Evolutionary conservation across 257 asterid species (phyloP), one percentile per base, ranked within the genome.

Genomic region (Scutellaria galericulata): DNA sequence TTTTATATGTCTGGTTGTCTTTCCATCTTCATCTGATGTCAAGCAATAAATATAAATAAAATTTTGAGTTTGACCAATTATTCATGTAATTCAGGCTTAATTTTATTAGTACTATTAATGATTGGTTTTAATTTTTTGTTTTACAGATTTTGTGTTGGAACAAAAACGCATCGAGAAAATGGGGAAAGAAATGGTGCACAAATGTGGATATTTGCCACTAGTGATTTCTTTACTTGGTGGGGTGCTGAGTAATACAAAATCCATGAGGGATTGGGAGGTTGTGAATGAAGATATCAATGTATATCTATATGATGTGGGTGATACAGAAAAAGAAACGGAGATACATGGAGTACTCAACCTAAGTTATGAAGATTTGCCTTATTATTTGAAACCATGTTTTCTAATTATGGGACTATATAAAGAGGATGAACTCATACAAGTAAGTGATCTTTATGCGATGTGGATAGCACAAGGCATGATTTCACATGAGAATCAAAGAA

Each of bases 401-500:
- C 44, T 69, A 0, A 40, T 2, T 0, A 54, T 69, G 65, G 74
- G 65, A 2, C 65, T 4, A 40, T 54, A 18, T 44, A 41, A 41
- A 22, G 74, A 69, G 44, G 45, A 15, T 13, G 4, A 68, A 41
- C 3, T 7, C 3, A 55, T 69, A 40, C 0, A 0, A 6, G 54
- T 3, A 0, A 35, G 1, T 11, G 4, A 0, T 7, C 4, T 69
- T 5, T 55, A 18, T 14, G 9, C 7, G 8, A 5, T 41, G 42
- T 69, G 74, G 74, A 69, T 54, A 18, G 64, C 74, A 20, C 27
- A 69, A 54, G 74, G 74, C 1, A 53, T 68, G 74, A 54, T 24
- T 24, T 24, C 27, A 24, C 27, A 24, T 24, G 27, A 24, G 27
- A 24, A 24, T 24, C 27, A 1, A 24, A 24, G 27, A 24, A 24